Conservation (phyloP, 2,329 filamentous ascomycete genomes). For the Fusarium newnesense region DNA sequence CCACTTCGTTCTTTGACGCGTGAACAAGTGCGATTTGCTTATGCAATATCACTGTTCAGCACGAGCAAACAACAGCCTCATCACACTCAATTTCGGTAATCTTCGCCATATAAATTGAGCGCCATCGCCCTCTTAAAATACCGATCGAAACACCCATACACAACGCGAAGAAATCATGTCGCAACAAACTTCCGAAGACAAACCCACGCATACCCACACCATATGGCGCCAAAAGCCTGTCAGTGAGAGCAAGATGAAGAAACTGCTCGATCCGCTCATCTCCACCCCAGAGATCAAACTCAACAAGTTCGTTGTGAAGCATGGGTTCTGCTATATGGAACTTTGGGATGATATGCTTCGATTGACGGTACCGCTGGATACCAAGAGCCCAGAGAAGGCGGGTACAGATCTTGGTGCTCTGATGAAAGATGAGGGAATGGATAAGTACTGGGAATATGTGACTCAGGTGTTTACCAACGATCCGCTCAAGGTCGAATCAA, state of each 20-base stretch:
- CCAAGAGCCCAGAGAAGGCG: not conserved
- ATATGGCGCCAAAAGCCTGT: not conserved
- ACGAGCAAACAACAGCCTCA: accelerated
- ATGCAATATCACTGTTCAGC: accelerated
- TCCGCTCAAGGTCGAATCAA: not conserved
- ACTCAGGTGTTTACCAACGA: not conserved
- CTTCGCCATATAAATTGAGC: not conserved
- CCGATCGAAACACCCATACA: too few species aligned
- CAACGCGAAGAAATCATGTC: not conserved
- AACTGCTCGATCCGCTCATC: accelerated
- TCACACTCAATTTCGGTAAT: accelerated
- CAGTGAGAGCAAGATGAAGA: accelerated
- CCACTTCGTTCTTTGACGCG: too few species aligned
- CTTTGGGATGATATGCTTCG: not conserved
- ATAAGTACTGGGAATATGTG: not conserved
- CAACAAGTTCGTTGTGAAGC: accelerated
- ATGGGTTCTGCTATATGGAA: accelerated
- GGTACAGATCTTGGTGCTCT: accelerated
- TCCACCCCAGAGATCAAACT: accelerated
- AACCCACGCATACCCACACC: not conserved
- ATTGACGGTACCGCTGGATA: accelerated
- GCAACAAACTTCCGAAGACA: not conserved
- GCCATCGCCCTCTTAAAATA: too few species aligned
- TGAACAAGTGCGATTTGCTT: not conserved
- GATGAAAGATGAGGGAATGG: not conserved